A percentile compares a stretch with the other conserved stretches of the same genome.
phyloP scores from a whole-genome alignment of 2,329 filamentous ascomycete genomes.

The Fusarium sp. region DNA sequence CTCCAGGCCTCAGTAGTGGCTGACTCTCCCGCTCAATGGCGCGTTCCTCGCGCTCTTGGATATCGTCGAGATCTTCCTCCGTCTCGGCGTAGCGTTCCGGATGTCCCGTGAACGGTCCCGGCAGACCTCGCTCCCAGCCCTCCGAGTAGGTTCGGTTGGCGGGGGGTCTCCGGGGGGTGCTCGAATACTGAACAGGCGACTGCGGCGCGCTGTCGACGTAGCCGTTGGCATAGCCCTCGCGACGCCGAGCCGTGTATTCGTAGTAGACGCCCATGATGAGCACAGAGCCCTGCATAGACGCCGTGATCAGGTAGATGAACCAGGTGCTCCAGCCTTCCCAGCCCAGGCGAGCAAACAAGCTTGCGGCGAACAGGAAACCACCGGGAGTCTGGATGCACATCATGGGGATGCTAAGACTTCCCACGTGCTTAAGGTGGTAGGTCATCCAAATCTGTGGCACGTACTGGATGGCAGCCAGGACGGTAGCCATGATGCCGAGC shows the following conservation, averaged over 20 bases:
- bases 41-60: slow-evolving; percentile 63
- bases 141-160: slow-evolving; percentile 61
- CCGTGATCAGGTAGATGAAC: slow-evolving; percentile 91
- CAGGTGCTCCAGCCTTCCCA: slow-evolving; percentile 93
- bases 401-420: slow-evolving; percentile 94
- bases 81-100: slow-evolving; percentile 65
- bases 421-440: slow-evolving; percentile 84
- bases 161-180: slow-evolving; percentile 50
- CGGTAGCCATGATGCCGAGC: slow-evolving; percentile 82
- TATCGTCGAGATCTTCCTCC: slow-evolving; percentile 63
- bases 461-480: slow-evolving; percentile 89
- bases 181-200: slow-evolving; percentile 46
- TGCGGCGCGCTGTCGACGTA: slow-evolving; percentile 43
- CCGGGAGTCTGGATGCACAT: slow-evolving; percentile 98
- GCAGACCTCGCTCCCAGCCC: slow-evolving; percentile 63
- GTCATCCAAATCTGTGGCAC: slow-evolving; percentile 96
- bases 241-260: slow-evolving; percentile 63
- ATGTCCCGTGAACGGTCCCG: slow-evolving; percentile 64
- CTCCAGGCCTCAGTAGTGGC: slow-evolving; percentile 62
- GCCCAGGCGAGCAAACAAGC: slow-evolving; percentile 83
- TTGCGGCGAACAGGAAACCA: slow-evolving; percentile 88
- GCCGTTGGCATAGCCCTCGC: slow-evolving; percentile 40
- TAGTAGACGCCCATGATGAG: slow-evolving; percentile 86
- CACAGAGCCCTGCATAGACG: slow-evolving; percentile 83
- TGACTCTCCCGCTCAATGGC: slow-evolving; percentile 64